Conservation (phyloP, 2,329 filamentous ascomycete genomes). For the Seiridium cupressi region DNA sequence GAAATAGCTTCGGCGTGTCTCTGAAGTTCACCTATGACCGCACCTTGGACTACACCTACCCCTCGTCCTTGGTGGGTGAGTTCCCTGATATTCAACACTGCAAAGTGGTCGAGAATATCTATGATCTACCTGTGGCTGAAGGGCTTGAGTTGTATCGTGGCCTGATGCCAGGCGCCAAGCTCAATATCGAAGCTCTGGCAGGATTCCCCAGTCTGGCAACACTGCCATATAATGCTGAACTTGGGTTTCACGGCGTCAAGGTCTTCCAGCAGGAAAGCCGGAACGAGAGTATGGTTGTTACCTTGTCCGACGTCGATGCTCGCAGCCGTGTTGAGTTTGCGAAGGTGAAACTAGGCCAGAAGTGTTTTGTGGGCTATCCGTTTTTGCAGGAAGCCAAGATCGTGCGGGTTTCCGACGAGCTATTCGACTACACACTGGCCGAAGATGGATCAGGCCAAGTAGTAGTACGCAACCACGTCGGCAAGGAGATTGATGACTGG, state of each 20-base stretch:
- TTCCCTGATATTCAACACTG: slow-evolving; percentile 89
- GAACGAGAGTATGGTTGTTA: slow-evolving; percentile 95
- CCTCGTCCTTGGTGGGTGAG: slow-evolving; percentile 81
- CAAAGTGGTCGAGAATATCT: slow-evolving; percentile 92
- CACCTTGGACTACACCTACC: slow-evolving; percentile 77
- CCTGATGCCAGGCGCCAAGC: slow-evolving; percentile 77
- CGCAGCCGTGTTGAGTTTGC: slow-evolving; percentile 71
- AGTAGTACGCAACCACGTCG: slow-evolving; percentile 67
- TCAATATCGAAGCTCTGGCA: slow-evolving; percentile 80
- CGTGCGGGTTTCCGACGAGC: slow-evolving; percentile 82
- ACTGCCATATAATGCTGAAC: slow-evolving; percentile 74
- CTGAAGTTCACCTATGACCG: slow-evolving; percentile 88
- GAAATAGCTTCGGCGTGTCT: slow-evolving; percentile 89
- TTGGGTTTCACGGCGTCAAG: slow-evolving; percentile 86
- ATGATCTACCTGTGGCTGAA: slow-evolving; percentile 89
- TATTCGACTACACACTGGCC: slow-evolving; percentile 81
- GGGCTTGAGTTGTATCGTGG: slow-evolving; percentile 84
- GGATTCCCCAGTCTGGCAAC: slow-evolving; percentile 91
- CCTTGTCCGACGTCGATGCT: slow-evolving; percentile 70
- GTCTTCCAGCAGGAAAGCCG: slow-evolving; percentile 95
- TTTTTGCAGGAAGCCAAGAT: slow-evolving; percentile 95
- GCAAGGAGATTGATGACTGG: slow-evolving; percentile 78
- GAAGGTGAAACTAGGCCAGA: slow-evolving; percentile 76
- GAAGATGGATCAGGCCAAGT: slow-evolving; percentile 61
- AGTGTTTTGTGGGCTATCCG: slow-evolving; percentile 89